Evolutionary conservation across 805 yeast genomes (phyloP).

Genomic region (Lipomyces yamadae): DNA sequence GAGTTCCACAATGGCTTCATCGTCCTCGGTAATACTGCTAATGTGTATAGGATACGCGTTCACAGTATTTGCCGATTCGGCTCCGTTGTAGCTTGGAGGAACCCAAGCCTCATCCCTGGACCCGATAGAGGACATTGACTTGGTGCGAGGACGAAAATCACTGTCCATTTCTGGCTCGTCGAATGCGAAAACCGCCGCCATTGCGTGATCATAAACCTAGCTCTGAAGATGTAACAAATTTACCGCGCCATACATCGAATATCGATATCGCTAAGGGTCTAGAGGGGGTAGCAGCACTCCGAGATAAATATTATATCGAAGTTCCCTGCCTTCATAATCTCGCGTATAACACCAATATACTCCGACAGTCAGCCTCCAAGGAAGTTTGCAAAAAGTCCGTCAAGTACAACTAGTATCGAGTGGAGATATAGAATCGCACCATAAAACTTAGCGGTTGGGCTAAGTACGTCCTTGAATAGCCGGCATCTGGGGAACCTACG

Average conservation of each 20-base stretch:
- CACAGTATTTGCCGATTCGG: neutral
- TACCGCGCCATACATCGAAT: neutral
- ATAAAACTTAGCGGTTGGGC: too few species aligned
- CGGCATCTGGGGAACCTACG: too few species aligned
- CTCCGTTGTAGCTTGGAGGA: slow-evolving; percentile 10
- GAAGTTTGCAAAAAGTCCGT: too few species aligned
- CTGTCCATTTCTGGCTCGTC: slow-evolving; percentile 39
- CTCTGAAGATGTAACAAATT: neutral
- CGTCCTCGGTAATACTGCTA: slow-evolving; percentile 19
- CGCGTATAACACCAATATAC: too few species aligned
- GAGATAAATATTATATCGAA: neutral
- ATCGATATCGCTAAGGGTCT: neutral
- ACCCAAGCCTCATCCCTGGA: slow-evolving; percentile 28
- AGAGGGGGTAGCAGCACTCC: too few species aligned
- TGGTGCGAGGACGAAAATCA: slow-evolving; percentile 18
- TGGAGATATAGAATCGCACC: too few species aligned
- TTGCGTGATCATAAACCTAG: slow-evolving; percentile 8
- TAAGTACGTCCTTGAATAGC: too few species aligned
- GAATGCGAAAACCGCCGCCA: slow-evolving; percentile 42
- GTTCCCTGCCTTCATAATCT: neutral
- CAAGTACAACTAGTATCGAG: too few species aligned
- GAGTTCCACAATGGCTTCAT: slow-evolving; percentile 10
- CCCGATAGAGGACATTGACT: slow-evolving; percentile 30
- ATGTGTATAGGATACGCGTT: slow-evolving; percentile 2
- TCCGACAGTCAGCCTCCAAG: too few species aligned